These are phyloP conservation scores for Marasmius tenuissimus DNA, from an alignment of 1,284 basidiomycete species.

Conservation along the genomic window DNA sequence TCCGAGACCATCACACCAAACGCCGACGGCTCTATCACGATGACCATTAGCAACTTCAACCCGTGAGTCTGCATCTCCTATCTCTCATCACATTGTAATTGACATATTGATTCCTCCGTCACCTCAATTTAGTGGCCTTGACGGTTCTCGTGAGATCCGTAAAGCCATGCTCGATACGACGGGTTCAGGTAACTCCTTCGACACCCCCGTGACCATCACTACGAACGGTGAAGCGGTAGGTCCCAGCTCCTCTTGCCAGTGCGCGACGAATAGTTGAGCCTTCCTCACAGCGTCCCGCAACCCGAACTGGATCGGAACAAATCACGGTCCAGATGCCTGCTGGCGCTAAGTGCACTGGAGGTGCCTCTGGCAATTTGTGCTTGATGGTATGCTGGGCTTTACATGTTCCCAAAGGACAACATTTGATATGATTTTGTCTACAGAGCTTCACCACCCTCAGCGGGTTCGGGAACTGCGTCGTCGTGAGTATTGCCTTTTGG, in stretches of 20 bases:
- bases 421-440: constrained; percentile 4
- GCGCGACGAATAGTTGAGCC: not conserved
- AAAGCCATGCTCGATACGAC: constrained; percentile 33
- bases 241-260: not conserved
- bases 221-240: constrained; percentile 38
- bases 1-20: constrained; percentile 16
- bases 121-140: constrained; percentile 12
- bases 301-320: constrained; percentile 31
- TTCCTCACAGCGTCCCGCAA: constrained; percentile 16
- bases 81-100: not conserved
- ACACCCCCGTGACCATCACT: constrained; percentile 28
- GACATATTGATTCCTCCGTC: not conserved
- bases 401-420: not conserved
- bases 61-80: constrained; percentile 10
- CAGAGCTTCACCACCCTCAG: constrained; percentile 32
- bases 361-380: constrained; percentile 33
- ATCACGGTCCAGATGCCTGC: constrained; percentile 34
- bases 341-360: constrained; percentile 38
- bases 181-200: constrained; percentile 36
- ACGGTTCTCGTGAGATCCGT: constrained; percentile 20
- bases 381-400: constrained; percentile 16
- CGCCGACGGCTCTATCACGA: constrained; percentile 21
- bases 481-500: constrained; percentile 20
- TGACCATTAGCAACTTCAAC: constrained; percentile 22
- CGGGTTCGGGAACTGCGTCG: constrained; percentile 43